Base-by-base conservation (phyloP, 1,139 yeast species). In the Taiozyma sp. region DNA sequence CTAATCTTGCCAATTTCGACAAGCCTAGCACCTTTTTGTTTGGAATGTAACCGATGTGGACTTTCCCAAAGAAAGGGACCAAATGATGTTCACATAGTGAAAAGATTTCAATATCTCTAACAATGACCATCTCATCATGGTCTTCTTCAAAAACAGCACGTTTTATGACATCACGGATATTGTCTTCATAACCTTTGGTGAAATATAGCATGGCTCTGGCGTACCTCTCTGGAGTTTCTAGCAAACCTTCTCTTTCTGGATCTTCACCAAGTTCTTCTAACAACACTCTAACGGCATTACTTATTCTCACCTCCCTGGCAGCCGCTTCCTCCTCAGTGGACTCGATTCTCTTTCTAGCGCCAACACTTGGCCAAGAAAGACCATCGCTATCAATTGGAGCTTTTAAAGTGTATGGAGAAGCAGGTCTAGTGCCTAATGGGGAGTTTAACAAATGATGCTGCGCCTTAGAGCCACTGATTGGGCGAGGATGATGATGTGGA, bases 71-170 rank as follows among this genome's bases (percentile, higher is more conserved):
- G 67, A 95, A 93, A 27, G 99, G 99, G 24, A 95, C 99, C 63
- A 93, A 74, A 70, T 93, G 99, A 68, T 93, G 99, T 70, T 93
- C 99, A 71, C 99, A 93, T 52, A 93, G 75, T 6, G 97, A 89
- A 69, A 86, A 88, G 48, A 93, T 81, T 63, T 91, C 97, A 55
- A 93, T 93, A 67, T 95, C 98, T 66, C 93, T 80, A 34, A 93
- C 99, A 60, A 93, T 92, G 46, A 93, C 99, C 98, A 93, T 93
- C 68, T 93, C 99, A 67, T 93, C 98, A 67, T 95, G 99, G 67
- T 95, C 96, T 67, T 93, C 99, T 68, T 93, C 97, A 62, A 95
- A 95, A 13, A 95, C 96, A 0, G 99, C 99, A 54, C 91, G 78
- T 64, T 95, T 93, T 63, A 95, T 87, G 34, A 92, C 97, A 65